These are phyloP conservation scores for Artemisia tridentata DNA, from an alignment of 129 eudicot genomes.

Conservation along the genomic window DNA sequence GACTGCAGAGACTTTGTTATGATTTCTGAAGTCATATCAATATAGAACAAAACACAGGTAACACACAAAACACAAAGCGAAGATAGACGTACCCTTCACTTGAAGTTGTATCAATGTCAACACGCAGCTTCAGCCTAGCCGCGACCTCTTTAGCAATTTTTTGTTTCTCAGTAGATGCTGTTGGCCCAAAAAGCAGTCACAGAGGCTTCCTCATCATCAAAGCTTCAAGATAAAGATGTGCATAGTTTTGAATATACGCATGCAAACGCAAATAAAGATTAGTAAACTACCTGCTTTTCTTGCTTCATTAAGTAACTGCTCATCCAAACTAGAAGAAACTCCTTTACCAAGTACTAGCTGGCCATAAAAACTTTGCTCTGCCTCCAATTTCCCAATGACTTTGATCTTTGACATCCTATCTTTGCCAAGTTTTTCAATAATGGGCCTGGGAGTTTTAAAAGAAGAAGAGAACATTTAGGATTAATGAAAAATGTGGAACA, in stretches of 20 bases:
- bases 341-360: constrained; percentile 81
- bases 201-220: constrained; percentile 22
- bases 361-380: constrained; percentile 72
- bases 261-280: constrained; percentile 16
- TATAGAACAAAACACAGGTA: not conserved
- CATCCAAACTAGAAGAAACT: constrained; percentile 71
- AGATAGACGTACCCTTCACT: constrained; percentile 58
- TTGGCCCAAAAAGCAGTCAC: constrained; percentile 37
- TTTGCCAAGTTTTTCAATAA: constrained; percentile 70
- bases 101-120: constrained; percentile 68
- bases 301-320: constrained; percentile 76
- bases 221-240: constrained; percentile 19
- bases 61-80: not conserved
- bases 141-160: constrained; percentile 93
- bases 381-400: constrained; percentile 67
- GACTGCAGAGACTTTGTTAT: not conserved
- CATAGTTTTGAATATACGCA: constrained; percentile 8
- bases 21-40: constrained; percentile 3
- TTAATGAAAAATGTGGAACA: not conserved
- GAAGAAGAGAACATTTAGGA: not conserved
- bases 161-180: constrained; percentile 87
- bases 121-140: constrained; percentile 72
- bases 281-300: constrained; percentile 74
- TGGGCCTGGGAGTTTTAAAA: constrained; percentile 45
- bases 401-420: constrained; percentile 64